Evolutionary conservation across 2,329 filamentous ascomycete species (phyloP).

Genomic region (Diplodia mutila): DNA sequence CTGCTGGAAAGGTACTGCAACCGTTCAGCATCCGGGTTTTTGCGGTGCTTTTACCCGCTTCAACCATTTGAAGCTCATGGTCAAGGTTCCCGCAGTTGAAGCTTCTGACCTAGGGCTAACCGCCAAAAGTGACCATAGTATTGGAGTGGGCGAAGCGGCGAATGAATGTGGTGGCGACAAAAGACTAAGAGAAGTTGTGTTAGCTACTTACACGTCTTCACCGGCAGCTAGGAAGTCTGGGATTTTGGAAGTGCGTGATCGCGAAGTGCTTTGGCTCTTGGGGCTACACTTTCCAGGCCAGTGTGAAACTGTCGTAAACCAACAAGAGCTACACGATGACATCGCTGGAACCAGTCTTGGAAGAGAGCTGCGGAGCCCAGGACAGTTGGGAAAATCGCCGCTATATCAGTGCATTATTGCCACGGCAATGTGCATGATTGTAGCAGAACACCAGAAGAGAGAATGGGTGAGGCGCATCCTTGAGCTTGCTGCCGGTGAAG

Average conservation of each 20-base stretch:
- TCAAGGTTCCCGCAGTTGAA: slow-evolving; percentile 27
- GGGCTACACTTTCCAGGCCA: neutral
- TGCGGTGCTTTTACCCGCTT: slow-evolving; percentile 34
- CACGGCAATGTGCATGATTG: slow-evolving; percentile 40
- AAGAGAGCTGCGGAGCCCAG: slow-evolving; percentile 13
- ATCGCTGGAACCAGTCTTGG: slow-evolving; percentile 19
- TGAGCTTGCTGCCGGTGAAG: neutral
- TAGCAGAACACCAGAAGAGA: slow-evolving; percentile 40
- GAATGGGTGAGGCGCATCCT: slow-evolving; percentile 7
- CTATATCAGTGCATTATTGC: slow-evolving; percentile 39
- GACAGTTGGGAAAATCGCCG: slow-evolving; percentile 17
- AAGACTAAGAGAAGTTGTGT: slow-evolving; percentile 30
- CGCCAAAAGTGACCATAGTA: neutral
- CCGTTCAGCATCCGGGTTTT: slow-evolving; percentile 31
- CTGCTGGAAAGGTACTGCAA: slow-evolving; percentile 41
- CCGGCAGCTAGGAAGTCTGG: slow-evolving; percentile 36
- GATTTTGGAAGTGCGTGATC: slow-evolving; percentile 35
- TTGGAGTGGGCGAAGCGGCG: neutral
- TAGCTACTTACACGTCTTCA: slow-evolving; percentile 37
- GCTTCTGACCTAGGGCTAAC: neutral
- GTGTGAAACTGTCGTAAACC: too few species aligned
- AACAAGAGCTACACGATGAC: neutral
- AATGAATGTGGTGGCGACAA: neutral
- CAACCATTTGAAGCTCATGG: slow-evolving; percentile 41
- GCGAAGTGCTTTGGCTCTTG: slow-evolving; percentile 30